These are phyloP conservation scores for Articulospora tetracladia DNA, from an alignment of 495 filamentous ascomycete genomes.

Conservation along the genomic window DNA sequence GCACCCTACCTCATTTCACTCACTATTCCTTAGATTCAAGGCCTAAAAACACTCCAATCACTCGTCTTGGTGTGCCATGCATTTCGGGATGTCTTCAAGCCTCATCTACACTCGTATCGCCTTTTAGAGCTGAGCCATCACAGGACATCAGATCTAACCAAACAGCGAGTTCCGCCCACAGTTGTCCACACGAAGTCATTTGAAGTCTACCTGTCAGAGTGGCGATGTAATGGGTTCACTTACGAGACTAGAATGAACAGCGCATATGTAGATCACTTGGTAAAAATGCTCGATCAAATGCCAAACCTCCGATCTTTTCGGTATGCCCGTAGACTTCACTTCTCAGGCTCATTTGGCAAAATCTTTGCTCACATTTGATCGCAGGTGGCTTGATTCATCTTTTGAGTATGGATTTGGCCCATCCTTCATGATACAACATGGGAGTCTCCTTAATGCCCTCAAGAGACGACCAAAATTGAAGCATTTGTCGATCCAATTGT, in stretches of 20 bases:
- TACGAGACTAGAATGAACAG: slow-evolving; percentile 2
- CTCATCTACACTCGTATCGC: not conserved
- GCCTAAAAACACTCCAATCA: not conserved
- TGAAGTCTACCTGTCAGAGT: not conserved
- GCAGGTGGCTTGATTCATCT: slow-evolving; percentile 5
- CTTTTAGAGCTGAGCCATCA: not conserved
- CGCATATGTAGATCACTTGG: not conserved
- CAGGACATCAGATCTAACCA: not conserved
- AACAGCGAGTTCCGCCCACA: not conserved
- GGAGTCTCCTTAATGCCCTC: not conserved
- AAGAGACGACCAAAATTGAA: not conserved
- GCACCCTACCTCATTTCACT: too few relatives aligned
- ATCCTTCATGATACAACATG: not conserved
- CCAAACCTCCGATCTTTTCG: slow-evolving; percentile 10
- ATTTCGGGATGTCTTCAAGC: slow-evolving; percentile 6
- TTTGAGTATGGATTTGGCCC: not conserved
- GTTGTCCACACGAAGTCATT: not conserved
- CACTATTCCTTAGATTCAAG: not conserved
- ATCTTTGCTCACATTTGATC: not conserved
- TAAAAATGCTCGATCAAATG: not conserved
- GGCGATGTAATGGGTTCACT: not conserved
- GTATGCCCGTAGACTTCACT: not conserved
- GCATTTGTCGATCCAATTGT: not conserved
- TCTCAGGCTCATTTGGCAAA: not conserved
- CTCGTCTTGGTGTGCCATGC: not conserved